phyloP scores from a whole-genome alignment of 2,329 filamentous ascomycete species.

The Amauroascus niger region DNA sequence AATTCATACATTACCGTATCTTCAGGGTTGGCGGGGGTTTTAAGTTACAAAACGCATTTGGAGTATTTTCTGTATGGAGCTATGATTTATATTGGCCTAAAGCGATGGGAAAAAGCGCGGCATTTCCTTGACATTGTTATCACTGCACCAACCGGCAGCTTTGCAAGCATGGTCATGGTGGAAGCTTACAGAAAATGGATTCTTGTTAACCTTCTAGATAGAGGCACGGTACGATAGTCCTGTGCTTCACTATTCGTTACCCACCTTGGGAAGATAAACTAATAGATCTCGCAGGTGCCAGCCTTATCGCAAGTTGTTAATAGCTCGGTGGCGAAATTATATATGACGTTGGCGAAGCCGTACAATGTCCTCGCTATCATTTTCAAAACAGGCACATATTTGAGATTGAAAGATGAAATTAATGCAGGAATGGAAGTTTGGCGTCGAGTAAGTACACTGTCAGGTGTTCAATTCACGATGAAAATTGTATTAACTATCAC shows the following conservation, averaged over 20 bases:
- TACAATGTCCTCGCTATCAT: constrained; percentile 62
- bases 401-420: constrained; percentile 54
- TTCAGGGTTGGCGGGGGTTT: constrained; percentile 32
- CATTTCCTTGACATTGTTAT: constrained; percentile 56
- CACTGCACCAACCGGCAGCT: constrained; percentile 55
- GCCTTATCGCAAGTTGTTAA: constrained; percentile 42
- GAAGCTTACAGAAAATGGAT: constrained; percentile 92
- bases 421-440: constrained; percentile 52
- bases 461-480: not conserved
- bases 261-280: not conserved
- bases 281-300: constrained; percentile 30
- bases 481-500: constrained; percentile 13
- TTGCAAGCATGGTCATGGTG: constrained; percentile 65
- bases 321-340: constrained; percentile 45
- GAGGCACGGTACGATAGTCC: constrained; percentile 46
- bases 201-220: constrained; percentile 60
- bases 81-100: constrained; percentile 53
- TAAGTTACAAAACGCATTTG: constrained; percentile 40
- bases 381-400: constrained; percentile 53
- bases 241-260: not conserved
- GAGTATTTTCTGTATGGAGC: constrained; percentile 59
- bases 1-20: constrained; percentile 29
- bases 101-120: constrained; percentile 54
- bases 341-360: constrained; percentile 51
- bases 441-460: constrained; percentile 41